Evolutionary conservation across 1,139 yeast genomes (phyloP).

Genomic region (Arxiozyma bovina): DNA sequence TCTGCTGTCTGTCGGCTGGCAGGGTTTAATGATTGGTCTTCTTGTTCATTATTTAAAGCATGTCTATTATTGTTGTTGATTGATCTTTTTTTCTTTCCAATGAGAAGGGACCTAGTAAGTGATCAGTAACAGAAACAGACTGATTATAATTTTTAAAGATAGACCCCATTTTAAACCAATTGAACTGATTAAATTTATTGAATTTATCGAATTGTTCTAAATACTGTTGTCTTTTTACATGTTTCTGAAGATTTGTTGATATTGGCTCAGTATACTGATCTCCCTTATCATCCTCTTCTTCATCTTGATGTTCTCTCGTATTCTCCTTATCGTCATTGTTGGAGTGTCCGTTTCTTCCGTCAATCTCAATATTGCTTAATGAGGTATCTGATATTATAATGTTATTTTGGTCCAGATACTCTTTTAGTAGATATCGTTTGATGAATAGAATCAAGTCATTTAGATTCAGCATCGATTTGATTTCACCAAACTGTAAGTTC

Average conservation of each 20-base stretch:
- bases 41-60: neutral
- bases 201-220: conserved; percentile 21
- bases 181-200: conserved; percentile 32
- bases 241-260: conserved; percentile 14
- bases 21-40: neutral
- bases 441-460: conserved; percentile 40
- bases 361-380: neutral
- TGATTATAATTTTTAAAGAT: conserved; percentile 41
- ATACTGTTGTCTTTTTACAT: conserved; percentile 11
- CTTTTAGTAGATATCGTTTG: conserved; percentile 34
- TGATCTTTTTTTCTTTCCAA: conserved; percentile 44
- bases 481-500: conserved; percentile 48
- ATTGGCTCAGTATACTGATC: conserved; percentile 10
- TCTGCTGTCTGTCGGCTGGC: conserved; percentile 39
- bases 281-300: conserved; percentile 10
- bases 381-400: conserved; percentile 5
- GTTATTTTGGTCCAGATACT: conserved; percentile 19
- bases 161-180: conserved; percentile 57
- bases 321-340: neutral
- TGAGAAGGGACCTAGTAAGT: conserved; percentile 66
- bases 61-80: conserved; percentile 17
- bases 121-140: conserved; percentile 47
- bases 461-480: conserved; percentile 41
- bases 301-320: conserved; percentile 19
- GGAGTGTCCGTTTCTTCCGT: neutral